These are phyloP conservation scores for Tricholoma saponaceum DNA, from an alignment of 768 basidiomycete species.

Conservation along the genomic window DNA sequence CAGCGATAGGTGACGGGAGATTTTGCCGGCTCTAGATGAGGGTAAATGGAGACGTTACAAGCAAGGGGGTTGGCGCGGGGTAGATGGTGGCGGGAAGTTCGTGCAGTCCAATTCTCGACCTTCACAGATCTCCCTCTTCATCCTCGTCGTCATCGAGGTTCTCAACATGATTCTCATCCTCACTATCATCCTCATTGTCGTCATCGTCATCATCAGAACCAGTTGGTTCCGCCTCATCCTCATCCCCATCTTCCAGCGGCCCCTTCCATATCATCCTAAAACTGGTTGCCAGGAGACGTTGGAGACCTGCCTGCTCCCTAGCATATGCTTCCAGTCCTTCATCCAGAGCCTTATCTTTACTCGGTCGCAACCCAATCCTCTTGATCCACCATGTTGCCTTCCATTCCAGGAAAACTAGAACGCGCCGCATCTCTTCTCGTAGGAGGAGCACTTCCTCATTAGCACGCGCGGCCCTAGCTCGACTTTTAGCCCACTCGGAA, in stretches of 20 bases:
- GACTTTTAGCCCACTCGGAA: conserved; percentile 17
- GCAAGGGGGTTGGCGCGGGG: too few relatives aligned
- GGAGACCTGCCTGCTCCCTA: not conserved
- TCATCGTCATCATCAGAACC: not conserved
- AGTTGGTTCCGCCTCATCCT: not conserved
- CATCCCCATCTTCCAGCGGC: not conserved
- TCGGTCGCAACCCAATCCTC: not conserved
- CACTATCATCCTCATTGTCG: not conserved
- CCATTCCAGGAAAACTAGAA: conserved; percentile 18
- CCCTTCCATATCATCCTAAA: not conserved
- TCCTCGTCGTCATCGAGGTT: not conserved
- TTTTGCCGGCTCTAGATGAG: too few relatives aligned
- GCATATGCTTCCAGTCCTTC: conserved; percentile 2
- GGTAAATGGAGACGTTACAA: too few relatives aligned
- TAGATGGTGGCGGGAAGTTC: too few relatives aligned
- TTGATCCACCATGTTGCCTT: conserved; percentile 15
- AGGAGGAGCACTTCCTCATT: conserved; percentile 20
- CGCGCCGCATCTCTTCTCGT: conserved; percentile 23
- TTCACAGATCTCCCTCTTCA: not conserved
- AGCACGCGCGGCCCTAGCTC: conserved; percentile 13
- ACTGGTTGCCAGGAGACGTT: not conserved
- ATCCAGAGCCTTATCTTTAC: not conserved
- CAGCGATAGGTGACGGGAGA: too few relatives aligned
- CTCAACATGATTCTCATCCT: not conserved
- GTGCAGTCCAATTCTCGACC: too few relatives aligned